phyloP scores from a whole-genome alignment of 140 eudicot species.

The Erigeron philadelphicus region DNA sequence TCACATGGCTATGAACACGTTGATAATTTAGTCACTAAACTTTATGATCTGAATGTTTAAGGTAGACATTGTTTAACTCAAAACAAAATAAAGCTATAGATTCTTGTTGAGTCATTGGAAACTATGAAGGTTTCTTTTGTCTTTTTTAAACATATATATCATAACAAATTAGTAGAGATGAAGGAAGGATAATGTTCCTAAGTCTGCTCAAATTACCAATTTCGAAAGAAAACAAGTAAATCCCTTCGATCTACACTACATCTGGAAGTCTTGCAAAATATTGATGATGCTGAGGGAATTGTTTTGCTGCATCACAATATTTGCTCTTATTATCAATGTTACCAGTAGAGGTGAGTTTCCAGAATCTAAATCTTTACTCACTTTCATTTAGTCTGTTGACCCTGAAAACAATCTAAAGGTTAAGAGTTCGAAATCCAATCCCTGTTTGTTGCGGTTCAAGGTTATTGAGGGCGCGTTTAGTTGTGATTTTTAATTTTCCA shows the following conservation, averaged over 20 bases:
- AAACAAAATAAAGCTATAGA: neutral
- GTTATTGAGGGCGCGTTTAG: too few species aligned
- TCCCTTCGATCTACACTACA: neutral
- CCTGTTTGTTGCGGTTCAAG: slow-evolving; percentile 26
- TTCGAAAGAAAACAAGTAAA: neutral
- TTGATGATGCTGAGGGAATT: slow-evolving; percentile 29
- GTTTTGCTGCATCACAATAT: slow-evolving; percentile 23
- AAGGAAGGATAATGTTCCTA: neutral
- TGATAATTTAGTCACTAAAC: slow-evolving; percentile 12
- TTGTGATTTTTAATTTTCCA: too few species aligned
- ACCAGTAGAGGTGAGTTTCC: slow-evolving; percentile 31
- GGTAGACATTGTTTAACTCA: slow-evolving; percentile 13
- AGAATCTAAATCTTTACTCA: slow-evolving; percentile 18
- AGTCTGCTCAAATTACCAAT: slow-evolving; percentile 1
- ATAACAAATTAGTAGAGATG: slow-evolving; percentile 22
- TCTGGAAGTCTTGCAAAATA: slow-evolving; percentile 4
- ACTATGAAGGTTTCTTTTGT: slow-evolving; percentile 28
- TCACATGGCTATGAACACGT: slow-evolving; percentile 6
- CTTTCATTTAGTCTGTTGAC: slow-evolving; percentile 31
- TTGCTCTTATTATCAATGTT: slow-evolving; percentile 21
- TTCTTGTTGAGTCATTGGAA: slow-evolving; percentile 28
- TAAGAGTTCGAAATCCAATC: slow-evolving; percentile 15
- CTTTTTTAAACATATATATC: slow-evolving; percentile 20
- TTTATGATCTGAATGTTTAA: slow-evolving; percentile 16
- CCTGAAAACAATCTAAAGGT: slow-evolving; percentile 27